A percentile compares a stretch with the other conserved stretches of the same genome.
These are phyloP conservation scores for Cladophialophora immunda DNA, from an alignment of 2,329 filamentous ascomycete genomes.

Conservation along the genomic window DNA sequence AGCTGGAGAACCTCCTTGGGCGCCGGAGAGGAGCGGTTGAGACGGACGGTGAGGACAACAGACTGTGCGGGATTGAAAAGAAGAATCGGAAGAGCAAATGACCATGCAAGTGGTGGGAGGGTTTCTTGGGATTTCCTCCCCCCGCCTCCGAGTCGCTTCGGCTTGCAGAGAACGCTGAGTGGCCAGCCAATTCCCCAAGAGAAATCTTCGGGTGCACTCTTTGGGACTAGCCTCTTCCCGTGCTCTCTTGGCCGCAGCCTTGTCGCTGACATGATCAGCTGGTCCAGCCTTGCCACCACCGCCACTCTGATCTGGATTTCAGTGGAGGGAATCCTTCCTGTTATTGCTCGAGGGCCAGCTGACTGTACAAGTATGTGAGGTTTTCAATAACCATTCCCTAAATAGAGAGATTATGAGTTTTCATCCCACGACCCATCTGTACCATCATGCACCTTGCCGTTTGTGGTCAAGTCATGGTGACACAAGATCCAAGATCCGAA, in stretches of 20 bases:
- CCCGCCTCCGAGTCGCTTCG: background rate
- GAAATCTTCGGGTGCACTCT: background rate
- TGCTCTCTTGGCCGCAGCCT: background rate
- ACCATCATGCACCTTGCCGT: background rate
- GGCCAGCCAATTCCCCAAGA: background rate
- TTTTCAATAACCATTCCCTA: background rate
- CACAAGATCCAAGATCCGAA: background rate
- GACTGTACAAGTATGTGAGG: background rate
- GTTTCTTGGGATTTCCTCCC: background rate
- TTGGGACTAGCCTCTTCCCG: slow-evolving; percentile 4
- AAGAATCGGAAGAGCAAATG: background rate
- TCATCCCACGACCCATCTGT: background rate
- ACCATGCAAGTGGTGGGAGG: background rate
- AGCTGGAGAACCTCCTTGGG: background rate
- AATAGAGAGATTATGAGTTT: background rate
- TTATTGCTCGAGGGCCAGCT: background rate
- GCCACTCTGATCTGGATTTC: background rate
- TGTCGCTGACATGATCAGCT: background rate
- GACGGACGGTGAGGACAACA: background rate
- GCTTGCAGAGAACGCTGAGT: background rate
- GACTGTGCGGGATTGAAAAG: background rate
- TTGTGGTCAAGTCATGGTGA: slow-evolving; percentile 8
- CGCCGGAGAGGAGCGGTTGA: background rate
- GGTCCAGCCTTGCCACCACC: slow-evolving; percentile 1
- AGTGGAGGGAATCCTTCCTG: background rate